Conservation (phyloP, 2,329 filamentous ascomycete species). For the Didymella sp. region DNA sequence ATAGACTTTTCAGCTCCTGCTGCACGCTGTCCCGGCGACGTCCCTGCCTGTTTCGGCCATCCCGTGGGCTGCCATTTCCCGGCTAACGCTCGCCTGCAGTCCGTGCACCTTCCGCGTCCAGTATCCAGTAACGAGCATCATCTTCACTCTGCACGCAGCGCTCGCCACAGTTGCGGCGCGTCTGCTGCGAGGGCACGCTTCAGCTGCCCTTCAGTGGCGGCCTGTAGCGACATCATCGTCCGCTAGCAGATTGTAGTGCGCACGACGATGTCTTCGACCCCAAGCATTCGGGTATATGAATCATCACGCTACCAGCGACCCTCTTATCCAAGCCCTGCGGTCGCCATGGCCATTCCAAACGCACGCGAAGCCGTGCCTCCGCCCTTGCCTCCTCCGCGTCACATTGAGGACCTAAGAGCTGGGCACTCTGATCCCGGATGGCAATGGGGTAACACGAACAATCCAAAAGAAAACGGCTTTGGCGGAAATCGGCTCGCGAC, state of each 20-base stretch:
- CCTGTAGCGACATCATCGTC: slow-evolving; percentile 30
- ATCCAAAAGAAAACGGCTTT: slow-evolving; percentile 56
- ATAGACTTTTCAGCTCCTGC: slow-evolving; percentile 13
- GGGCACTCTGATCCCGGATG: slow-evolving; percentile 67
- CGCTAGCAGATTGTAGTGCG: slow-evolving; percentile 19
- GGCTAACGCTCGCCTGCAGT: slow-evolving; percentile 23
- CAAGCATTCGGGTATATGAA: slow-evolving; percentile 54
- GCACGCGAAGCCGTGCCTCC: slow-evolving; percentile 64
- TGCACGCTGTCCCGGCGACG: slow-evolving; percentile 11
- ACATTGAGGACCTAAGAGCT: slow-evolving; percentile 64
- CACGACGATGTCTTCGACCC: slow-evolving; percentile 47
- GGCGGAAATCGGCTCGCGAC: slow-evolving; percentile 53
- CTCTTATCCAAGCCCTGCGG: slow-evolving; percentile 50
- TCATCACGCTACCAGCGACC: slow-evolving; percentile 48
- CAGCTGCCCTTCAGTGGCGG: slow-evolving; percentile 47
- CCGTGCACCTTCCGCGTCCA: slow-evolving; percentile 27
- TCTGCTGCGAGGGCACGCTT: slow-evolving; percentile 37
- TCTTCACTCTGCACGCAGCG: slow-evolving; percentile 24
- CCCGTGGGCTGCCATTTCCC: slow-evolving; percentile 19
- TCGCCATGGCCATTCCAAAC: slow-evolving; percentile 68
- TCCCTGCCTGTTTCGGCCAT: slow-evolving; percentile 38
- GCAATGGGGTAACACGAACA: slow-evolving; percentile 68
- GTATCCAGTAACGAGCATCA: slow-evolving; percentile 27
- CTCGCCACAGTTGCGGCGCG: slow-evolving; percentile 41
- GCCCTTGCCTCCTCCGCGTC: slow-evolving; percentile 68